Conservation (phyloP, 2,329 filamentous ascomycete genomes). For the Fusarium redolens region DNA sequence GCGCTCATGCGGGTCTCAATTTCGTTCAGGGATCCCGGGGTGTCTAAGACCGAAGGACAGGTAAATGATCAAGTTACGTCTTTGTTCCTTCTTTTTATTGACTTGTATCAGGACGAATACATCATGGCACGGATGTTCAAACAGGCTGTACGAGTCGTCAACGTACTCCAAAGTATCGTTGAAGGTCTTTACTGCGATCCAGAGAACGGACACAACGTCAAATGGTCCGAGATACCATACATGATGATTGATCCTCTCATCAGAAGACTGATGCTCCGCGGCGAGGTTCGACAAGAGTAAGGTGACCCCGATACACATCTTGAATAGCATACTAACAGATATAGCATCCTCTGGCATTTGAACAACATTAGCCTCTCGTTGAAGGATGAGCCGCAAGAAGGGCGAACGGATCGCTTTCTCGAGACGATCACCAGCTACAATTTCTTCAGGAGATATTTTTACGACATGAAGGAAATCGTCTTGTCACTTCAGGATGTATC, state of each 20-base stretch:
- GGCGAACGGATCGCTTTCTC: neutral
- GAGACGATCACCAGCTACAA: fast-evolving
- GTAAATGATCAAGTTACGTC: neutral
- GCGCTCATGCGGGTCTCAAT: neutral
- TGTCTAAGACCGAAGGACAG: neutral
- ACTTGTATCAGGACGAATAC: neutral
- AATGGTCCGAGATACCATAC: neutral
- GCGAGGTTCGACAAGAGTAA: no score
- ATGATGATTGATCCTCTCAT: neutral
- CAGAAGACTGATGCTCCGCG: fast-evolving
- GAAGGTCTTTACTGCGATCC: neutral
- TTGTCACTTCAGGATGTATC: neutral
- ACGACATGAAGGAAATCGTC: no score
- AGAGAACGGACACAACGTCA: fast-evolving
- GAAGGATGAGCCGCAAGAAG: neutral
- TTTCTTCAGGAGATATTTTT: neutral
- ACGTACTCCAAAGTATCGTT: neutral
- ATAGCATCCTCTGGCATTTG: neutral
- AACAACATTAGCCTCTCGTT: fast-evolving
- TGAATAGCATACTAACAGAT: neutral
- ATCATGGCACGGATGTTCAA: neutral
- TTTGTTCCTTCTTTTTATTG: fast-evolving
- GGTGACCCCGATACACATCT: no score
- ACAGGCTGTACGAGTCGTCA: neutral
- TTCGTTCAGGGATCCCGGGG: neutral